Base-by-base conservation (phyloP, 2,329 filamentous ascomycete species). In the Onygenales sp. region DNA sequence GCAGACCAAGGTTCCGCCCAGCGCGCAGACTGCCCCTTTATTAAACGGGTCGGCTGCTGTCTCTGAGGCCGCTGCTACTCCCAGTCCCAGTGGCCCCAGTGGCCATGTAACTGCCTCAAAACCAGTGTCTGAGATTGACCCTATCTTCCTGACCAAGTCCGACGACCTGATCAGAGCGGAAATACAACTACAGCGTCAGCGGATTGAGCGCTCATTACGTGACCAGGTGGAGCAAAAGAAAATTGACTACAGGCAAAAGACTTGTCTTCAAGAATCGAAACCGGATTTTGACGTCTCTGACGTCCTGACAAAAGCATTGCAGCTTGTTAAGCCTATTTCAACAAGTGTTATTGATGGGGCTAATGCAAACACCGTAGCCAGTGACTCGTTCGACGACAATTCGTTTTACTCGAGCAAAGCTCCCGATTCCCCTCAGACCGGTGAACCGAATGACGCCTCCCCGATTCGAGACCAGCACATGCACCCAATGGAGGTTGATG, bases 401-500 rank as follows among this genome's bases (percentile, higher is more conserved):
- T 93, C 90, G 42, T 95, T 95, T 71, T 96, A 97, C 76, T 96
- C 92, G 60, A 96, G 91, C 72, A 88, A 86, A 74, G 81, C 80
- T 58, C 85, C 91, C 75, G 87, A 91, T 68, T 95, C 90, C 59
- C 76, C 80, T 66, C 75, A 78, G 57, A 69, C 72, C 41, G 69
- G 67, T 52, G 65, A 67, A 13, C 66, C 64, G 47, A 63, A 59
- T 52, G 63, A 64, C 32, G 21, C 57, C 61, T 67, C 67, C 50
- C 59, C 66, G 27, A 60, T 58, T 39, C 60, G 56, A 57, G 59
- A 57, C 41, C 55, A 57, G 35, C 57, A 54, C 48, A 51, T 55
- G 48, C 62, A 63, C 55, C 59, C 62, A 52, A 56, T 64, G 52
- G 62, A 64, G 53, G 58, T 63, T 52, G 64, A 68, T 57, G 66